Conservation (phyloP, 2,329 filamentous ascomycete species). For the Aschersonia sp. region DNA sequence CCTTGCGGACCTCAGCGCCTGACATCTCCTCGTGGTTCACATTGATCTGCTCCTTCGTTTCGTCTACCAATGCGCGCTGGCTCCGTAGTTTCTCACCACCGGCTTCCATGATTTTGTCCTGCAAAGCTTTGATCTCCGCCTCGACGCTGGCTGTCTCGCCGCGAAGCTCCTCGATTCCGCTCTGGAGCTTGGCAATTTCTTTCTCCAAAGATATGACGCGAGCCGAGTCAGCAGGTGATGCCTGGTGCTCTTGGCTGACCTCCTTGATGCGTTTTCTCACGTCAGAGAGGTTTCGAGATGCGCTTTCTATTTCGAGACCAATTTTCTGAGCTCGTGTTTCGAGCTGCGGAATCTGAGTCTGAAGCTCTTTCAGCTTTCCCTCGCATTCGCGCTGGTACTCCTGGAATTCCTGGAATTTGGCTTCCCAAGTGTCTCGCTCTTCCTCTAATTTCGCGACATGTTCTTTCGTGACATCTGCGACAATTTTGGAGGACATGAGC, state of each 20-base stretch:
- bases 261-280: constrained; percentile 77
- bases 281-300: constrained; percentile 71
- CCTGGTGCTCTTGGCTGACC: constrained; percentile 64
- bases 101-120: constrained; percentile 97
- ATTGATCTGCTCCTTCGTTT: constrained; percentile 72
- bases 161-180: constrained; percentile 67
- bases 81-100: constrained; percentile 84
- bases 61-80: constrained; percentile 84
- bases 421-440: constrained; percentile 74
- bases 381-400: constrained; percentile 74
- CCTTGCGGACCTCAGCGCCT: constrained; percentile 72
- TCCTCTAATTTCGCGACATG: constrained; percentile 77
- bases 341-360: constrained; percentile 65
- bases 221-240: constrained; percentile 65
- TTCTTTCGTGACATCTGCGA: constrained; percentile 75
- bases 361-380: constrained; percentile 53
- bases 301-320: constrained; percentile 74
- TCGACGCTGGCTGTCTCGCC: constrained; percentile 82
- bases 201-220: constrained; percentile 62
- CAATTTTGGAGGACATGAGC: constrained; percentile 91
- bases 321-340: constrained; percentile 91
- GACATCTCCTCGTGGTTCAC: constrained; percentile 71
- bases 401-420: constrained; percentile 72
- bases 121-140: constrained; percentile 79
- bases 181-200: constrained; percentile 59